phyloP scores from a whole-genome alignment of 805 yeast species.

The Yarrowia sp. region DNA sequence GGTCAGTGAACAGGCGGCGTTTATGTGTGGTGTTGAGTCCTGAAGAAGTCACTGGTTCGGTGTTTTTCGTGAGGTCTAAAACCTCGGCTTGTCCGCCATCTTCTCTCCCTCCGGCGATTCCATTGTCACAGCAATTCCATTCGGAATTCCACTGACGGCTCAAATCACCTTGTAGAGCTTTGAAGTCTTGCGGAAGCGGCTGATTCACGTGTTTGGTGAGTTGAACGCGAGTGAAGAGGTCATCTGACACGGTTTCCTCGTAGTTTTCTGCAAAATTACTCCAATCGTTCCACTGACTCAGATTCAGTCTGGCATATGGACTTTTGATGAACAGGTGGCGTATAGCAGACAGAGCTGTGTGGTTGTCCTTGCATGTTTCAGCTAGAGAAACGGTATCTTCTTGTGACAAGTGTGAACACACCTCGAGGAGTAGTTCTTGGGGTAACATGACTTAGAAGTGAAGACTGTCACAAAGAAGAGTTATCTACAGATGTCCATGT shows the following conservation, averaged over 20 bases:
- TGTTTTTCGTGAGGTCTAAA: neutral
- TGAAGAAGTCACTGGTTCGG: no score
- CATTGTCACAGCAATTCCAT: neutral
- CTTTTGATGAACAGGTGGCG: neutral
- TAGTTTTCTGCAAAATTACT: neutral
- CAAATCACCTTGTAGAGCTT: slow-evolving; percentile 1
- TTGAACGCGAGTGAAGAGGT: neutral
- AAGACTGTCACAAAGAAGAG: neutral
- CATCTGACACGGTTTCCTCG: neutral
- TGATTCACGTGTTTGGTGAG: neutral
- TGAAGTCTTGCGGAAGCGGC: neutral
- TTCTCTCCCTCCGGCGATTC: neutral
- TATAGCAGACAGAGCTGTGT: neutral
- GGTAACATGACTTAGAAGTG: neutral
- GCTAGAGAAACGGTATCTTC: slow-evolving; percentile 1
- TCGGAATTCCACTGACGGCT: neutral
- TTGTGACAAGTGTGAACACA: neutral
- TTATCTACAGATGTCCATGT: neutral
- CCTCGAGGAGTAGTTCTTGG: neutral
- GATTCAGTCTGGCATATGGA: neutral
- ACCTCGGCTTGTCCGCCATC: neutral
- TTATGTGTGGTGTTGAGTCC: no score
- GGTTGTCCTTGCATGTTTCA: neutral
- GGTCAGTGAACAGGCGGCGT: neutral
- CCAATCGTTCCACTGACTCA: neutral